These are phyloP conservation scores for Cinchona pubescens DNA, from an alignment of 257 asterid genomes.

Conservation along the genomic window DNA sequence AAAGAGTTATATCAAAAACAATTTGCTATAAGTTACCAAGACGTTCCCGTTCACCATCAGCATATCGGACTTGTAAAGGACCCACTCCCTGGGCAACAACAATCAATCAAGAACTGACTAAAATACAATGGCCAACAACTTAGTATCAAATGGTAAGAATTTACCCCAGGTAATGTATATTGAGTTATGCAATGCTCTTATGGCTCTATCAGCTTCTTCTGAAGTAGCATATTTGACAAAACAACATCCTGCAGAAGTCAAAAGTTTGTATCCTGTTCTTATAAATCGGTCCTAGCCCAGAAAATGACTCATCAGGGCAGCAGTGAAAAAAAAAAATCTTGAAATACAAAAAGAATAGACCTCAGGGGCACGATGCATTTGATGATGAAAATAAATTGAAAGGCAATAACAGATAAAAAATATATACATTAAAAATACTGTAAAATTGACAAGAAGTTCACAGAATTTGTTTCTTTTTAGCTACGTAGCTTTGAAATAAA, in stretches of 20 bases:
- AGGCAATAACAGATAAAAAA: neutral
- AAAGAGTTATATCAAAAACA: neutral
- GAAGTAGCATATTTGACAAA: constrained; percentile 81
- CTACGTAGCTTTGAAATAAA: neutral
- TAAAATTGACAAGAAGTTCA: neutral
- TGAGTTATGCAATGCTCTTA: constrained; percentile 83
- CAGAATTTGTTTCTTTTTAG: neutral
- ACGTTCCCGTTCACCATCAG: constrained; percentile 98
- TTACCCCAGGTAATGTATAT: constrained; percentile 86
- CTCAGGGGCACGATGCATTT: neutral
- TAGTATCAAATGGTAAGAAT: constrained; percentile 23
- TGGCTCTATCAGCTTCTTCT: constrained; percentile 94
- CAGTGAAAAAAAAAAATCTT: constrained; percentile 2
- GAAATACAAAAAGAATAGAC: neutral
- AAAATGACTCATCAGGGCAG: constrained; percentile 16
- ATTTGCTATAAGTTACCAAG: constrained; percentile 53
- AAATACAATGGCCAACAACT: constrained; percentile 17
- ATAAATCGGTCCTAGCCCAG: constrained; percentile 33
- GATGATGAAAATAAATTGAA: neutral
- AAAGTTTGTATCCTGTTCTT: constrained; percentile 38
- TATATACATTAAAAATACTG: too few species aligned
- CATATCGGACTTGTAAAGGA: constrained; percentile 97
- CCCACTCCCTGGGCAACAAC: constrained; percentile 62
- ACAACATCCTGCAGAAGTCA: constrained; percentile 92
- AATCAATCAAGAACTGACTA: constrained; percentile 23